Evolutionary conservation across 1,139 yeast species (phyloP).

Genomic region (Sugiyamaella xylanicola): DNA sequence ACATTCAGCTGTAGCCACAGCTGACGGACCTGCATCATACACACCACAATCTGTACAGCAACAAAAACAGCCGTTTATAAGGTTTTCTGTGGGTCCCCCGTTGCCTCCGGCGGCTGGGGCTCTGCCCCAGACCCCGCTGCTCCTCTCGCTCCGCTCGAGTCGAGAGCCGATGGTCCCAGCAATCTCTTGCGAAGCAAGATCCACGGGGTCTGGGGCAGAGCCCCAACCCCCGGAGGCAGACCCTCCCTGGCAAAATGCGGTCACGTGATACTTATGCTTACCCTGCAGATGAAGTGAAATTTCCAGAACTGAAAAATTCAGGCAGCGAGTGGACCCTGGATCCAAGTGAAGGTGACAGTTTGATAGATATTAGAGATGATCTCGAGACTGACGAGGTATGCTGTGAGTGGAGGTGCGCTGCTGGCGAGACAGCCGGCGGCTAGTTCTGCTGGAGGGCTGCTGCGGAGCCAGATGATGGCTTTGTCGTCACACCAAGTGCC

Average conservation of each 20-base stretch:
- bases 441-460: background rate
- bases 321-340: background rate
- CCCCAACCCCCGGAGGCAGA: background rate
- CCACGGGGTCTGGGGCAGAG: background rate
- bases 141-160: background rate
- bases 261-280: background rate
- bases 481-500: background rate
- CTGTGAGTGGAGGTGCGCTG: background rate
- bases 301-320: slow-evolving; percentile 9
- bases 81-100: background rate
- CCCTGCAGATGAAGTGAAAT: background rate
- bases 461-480: background rate
- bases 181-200: background rate
- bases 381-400: slow-evolving; percentile 6
- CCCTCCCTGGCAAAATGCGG: background rate
- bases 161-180: too few relatives aligned
- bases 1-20: background rate
- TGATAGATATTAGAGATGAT: background rate
- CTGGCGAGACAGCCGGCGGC: background rate
- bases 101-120: background rate
- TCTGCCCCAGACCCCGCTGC: background rate
- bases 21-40: background rate
- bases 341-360: too few relatives aligned
- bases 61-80: background rate
- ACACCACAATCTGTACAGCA: background rate